Evolutionary conservation across 73 alveolate genomes (phyloP).

Genomic region (Halteria grandinella): DNA sequence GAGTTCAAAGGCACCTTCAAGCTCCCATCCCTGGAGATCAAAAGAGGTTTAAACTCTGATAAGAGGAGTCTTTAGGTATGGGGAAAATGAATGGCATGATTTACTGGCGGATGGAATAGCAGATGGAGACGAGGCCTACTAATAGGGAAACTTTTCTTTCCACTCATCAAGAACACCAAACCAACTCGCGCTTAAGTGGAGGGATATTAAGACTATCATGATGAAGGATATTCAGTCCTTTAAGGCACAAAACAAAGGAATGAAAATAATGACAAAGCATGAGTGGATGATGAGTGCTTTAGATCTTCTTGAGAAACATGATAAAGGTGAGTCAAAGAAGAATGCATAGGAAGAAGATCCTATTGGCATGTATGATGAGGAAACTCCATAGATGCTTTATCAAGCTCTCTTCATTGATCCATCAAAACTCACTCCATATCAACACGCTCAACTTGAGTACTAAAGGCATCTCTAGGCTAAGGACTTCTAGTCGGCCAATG

Average conservation of each 20-base stretch:
- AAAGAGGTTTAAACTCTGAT: slow-evolving; percentile 41
- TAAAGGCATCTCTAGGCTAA: no score
- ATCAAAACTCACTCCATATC: slow-evolving; percentile 33
- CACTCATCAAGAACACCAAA: slow-evolving; percentile 47
- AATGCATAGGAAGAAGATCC: no score
- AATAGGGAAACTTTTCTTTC: no score
- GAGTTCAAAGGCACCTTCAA: neutral
- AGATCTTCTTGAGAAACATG: slow-evolving; percentile 35
- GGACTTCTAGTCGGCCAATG: no score
- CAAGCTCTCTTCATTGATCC: slow-evolving; percentile 41
- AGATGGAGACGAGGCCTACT: no score
- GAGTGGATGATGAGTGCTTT: slow-evolving; percentile 69
- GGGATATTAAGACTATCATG: slow-evolving; percentile 48
- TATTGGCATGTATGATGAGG: no score
- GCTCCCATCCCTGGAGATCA: neutral
- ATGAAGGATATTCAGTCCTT: slow-evolving; percentile 32
- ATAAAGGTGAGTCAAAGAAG: neutral
- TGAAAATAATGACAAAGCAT: slow-evolving; percentile 59
- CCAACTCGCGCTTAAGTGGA: slow-evolving; percentile 58
- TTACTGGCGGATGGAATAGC: slow-evolving; percentile 49
- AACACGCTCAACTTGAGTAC: slow-evolving; percentile 11
- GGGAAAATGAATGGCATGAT: slow-evolving; percentile 63
- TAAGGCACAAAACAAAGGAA: neutral
- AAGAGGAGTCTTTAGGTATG: slow-evolving; percentile 40
- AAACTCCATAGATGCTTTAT: slow-evolving; percentile 7